Base-by-base conservation (phyloP, 164 flowering plant genomes). In the Hamamelis virginiana region DNA sequence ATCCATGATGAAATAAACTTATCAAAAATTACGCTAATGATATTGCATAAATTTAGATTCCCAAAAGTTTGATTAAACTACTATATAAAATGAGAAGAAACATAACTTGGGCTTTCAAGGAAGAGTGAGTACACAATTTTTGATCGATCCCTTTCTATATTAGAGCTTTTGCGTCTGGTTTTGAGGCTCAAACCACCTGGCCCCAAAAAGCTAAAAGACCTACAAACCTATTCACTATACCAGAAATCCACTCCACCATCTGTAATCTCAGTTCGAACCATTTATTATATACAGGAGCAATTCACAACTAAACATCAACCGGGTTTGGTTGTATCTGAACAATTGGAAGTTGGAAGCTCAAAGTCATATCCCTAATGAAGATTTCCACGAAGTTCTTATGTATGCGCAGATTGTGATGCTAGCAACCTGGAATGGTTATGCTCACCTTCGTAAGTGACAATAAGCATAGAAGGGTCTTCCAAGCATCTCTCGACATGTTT, bases 401-500 rank as follows among this genome's bases (percentile, higher is more conserved):
- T 70, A 13, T 77, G 73, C 1, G 80, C 80, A 41, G 80, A 77
- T 25, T 72, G 72, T 22, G 75, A 53, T 12, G 68, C 45, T 33
- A 64, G 47, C 33, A 72, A 45, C 72, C 71, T 72, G 58, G 78
- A 66, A 72, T 85, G 86, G 69, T 82, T 82, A 53, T 85, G 88
- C 45, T 82, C 82, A 28, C 79, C 82, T 68, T 82, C 78, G 61
- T 85, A 85, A 9, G 88, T 82, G 53, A 82, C 80, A 55, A 81
- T 72, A 38, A 85, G 78, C 79, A 74, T 77, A 10, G 88, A 74
- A 69, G 83, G 80, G 56, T 85, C 86, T 47, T 76, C 80, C 13
- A 77, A 46, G 75, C 88, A 82, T 66, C 88, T 67, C 72, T 81
- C 84, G 0, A 81, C 89, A 76, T 83, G 85, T 67, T 85, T 85